phyloP scores from a whole-genome alignment of 768 basidiomycete species.

The Trametes coccinea region DNA sequence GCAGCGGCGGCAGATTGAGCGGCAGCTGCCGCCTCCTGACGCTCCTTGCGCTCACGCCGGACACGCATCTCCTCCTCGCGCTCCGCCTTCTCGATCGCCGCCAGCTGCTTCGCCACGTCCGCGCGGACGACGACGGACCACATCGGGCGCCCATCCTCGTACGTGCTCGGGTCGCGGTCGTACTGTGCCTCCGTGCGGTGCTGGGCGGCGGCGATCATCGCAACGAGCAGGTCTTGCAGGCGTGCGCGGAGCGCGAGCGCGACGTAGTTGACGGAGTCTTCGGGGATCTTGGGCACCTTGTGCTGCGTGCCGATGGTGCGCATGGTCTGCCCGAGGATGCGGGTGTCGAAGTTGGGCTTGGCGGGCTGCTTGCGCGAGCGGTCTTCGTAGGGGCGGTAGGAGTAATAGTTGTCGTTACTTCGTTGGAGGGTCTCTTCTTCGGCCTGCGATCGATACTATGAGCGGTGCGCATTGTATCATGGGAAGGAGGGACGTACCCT shows the following conservation, averaged over 20 bases:
- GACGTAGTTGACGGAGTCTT: conserved; percentile 75
- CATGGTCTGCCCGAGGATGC: conserved; percentile 65
- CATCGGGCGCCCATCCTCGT: conserved; percentile 72
- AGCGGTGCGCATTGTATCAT: not conserved
- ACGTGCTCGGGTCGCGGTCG: conserved; percentile 64
- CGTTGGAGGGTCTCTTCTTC: conserved; percentile 83
- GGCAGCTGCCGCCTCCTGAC: conserved; percentile 69
- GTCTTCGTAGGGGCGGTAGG: conserved; percentile 72
- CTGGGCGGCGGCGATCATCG: conserved; percentile 65
- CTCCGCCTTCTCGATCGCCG: conserved; percentile 73
- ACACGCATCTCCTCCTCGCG: conserved; percentile 80
- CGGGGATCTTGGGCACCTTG: conserved; percentile 65
- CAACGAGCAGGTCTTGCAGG: conserved; percentile 64
- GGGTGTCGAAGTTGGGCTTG: conserved; percentile 69
- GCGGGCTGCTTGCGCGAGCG: conserved; percentile 75
- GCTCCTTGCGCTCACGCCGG: conserved; percentile 76
- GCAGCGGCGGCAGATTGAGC: conserved; percentile 55
- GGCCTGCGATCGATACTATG: conserved; percentile 47
- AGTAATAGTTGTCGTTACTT: conserved; percentile 57
- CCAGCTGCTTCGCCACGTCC: conserved; percentile 78
- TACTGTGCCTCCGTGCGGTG: conserved; percentile 75
- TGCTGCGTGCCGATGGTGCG: conserved; percentile 66
- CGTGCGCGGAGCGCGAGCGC: conserved; percentile 78
- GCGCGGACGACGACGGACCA: conserved; percentile 78
- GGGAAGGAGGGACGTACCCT: conserved; percentile 45